Base-by-base conservation (phyloP, 805 yeast genomes). In the Sugiyamaella valdiviana region DNA sequence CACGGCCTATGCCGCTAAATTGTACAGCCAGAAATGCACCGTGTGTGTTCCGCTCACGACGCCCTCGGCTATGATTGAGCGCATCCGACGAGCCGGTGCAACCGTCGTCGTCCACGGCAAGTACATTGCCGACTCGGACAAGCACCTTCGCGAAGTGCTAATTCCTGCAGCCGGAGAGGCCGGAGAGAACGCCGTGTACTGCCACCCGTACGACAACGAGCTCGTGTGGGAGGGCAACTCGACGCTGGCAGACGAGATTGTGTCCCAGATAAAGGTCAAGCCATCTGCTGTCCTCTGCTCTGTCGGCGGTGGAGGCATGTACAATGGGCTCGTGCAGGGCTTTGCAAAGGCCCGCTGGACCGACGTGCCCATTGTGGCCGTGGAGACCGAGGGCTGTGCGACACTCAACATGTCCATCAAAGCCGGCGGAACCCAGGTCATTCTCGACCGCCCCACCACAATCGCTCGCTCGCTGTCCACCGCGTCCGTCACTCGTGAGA, bases 211-310 rank as follows among this genome's bases (percentile, higher is more conserved):
- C 64, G 90, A 91, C 63, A 93, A 90, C 62, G 96, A 95, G 2
- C 79, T 79, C 51, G 89, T 91, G 54, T 86, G 95, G 73, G 95
- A 95, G 7, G 99, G 99, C 26, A 96, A 91, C 68, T 95, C 95
- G 52, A 86, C 96, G 29, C 78, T 90, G 56, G 95, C 95, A 1
- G 79, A 85, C 75, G 99, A 91, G 67, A 71, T 91, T 24, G 71
- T 86, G 45, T 76, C 89, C 63, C 97, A 91, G 69, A 47, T 53
- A 42, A 76, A 80, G 54, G 79, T 35, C 49, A 80, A 80, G 56
- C 77, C 91, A 50, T 78, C 76, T 50, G 97, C 96, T 1, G 83
- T 91, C 1, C 85, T 89, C 57, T 81, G 90, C 51, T 91, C 96
- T 6, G 88, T 89, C 45, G 99, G 98, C 50, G 99, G 99, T 54